phyloP scores from a whole-genome alignment of 2,329 filamentous ascomycete genomes.

The Pseudogymnoascus sp. region DNA sequence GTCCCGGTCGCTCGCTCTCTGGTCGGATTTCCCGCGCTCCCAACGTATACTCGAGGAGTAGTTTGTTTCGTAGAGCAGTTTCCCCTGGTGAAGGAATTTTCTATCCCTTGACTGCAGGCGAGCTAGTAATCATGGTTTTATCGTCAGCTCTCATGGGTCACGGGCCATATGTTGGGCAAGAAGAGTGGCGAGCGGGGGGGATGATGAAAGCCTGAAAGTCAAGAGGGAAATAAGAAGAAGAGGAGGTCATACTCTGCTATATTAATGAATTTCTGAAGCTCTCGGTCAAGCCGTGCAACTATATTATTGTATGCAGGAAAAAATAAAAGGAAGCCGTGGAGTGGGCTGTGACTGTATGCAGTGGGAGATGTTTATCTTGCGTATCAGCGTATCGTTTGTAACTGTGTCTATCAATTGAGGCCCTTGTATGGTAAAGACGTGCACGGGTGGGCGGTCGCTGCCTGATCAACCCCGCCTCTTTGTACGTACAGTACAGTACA shows the following conservation, averaged over 20 bases:
- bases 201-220: not conserved
- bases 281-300: not conserved
- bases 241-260: not conserved
- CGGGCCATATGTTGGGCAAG: not conserved
- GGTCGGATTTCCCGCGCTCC: not conserved
- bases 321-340: not conserved
- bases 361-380: not conserved
- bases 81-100: not conserved
- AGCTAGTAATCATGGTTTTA: constrained; percentile 1
- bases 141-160: constrained; percentile 2
- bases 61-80: not conserved
- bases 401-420: not conserved
- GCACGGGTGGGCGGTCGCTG: not conserved
- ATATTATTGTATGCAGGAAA: not conserved
- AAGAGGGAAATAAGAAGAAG: not conserved
- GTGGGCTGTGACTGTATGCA: not conserved
- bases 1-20: not conserved
- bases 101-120: not conserved
- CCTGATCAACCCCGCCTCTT: not conserved
- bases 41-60: not conserved
- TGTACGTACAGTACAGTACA: not conserved
- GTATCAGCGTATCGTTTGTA: not conserved
- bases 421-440: not conserved
- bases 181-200: not conserved
- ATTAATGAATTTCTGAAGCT: not conserved